Percentiles rank a stretch among this genome's conserved stretches.
Conservation (phyloP, 1,139 yeast species). For the Pichia sp. region DNA sequence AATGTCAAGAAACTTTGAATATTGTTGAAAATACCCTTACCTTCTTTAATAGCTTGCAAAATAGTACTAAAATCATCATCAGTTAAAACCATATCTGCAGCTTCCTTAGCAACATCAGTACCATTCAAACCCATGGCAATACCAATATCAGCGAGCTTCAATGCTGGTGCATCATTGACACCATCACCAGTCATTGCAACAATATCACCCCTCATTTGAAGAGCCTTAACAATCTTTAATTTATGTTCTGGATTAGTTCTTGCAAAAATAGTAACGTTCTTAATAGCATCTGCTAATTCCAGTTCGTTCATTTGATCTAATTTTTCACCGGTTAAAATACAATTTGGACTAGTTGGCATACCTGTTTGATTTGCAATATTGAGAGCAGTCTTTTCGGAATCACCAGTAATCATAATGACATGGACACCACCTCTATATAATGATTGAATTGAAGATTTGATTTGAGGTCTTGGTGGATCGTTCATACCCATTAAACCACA, state of each 20-base stretch:
- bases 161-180: slow-evolving; percentile 99
- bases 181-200: slow-evolving; percentile 99
- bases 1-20: slow-evolving; percentile 93
- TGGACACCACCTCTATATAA: slow-evolving; percentile 92
- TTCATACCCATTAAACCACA: slow-evolving; percentile 92
- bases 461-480: slow-evolving; percentile 94
- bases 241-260: slow-evolving; percentile 97
- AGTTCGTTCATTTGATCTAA: slow-evolving; percentile 70
- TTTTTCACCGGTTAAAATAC: slow-evolving; percentile 82
- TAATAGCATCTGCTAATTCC: slow-evolving; percentile 69
- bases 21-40: slow-evolving; percentile 93
- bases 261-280: slow-evolving; percentile 87
- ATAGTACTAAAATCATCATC: slow-evolving; percentile 97
- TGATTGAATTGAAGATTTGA: slow-evolving; percentile 64
- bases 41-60: slow-evolving; percentile 90
- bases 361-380: slow-evolving; percentile 92
- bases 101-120: slow-evolving; percentile 98
- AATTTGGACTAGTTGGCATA: slow-evolving; percentile 67
- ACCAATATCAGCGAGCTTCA: slow-evolving; percentile 95
- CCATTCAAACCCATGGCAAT: slow-evolving; percentile 97
- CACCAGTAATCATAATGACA: slow-evolving; percentile 97
- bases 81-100: slow-evolving; percentile 95
- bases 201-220: slow-evolving; percentile 89
- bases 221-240: slow-evolving; percentile 84
- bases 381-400: slow-evolving; percentile 87